Base-by-base conservation (phyloP, 2,329 filamentous ascomycete genomes). In the Bipolaris gigantea region DNA sequence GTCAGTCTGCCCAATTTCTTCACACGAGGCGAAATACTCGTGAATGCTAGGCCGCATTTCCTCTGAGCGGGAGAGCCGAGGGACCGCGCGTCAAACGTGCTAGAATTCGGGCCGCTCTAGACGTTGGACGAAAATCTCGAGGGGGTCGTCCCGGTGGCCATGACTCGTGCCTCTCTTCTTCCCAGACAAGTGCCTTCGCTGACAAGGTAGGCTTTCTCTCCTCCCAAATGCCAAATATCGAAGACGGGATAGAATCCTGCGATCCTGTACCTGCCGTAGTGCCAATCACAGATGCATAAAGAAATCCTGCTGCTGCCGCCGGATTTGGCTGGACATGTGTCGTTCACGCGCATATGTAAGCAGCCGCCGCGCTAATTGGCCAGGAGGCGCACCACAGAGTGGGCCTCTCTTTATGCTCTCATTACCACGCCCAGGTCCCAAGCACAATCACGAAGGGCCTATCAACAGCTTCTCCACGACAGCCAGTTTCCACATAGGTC, bases 71-170 rank as follows among this genome's bases (percentile, higher is more conserved):
- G 46, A 36, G 46, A 36, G 11, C 15, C 7, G 46, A 25, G 42
- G 48, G 51, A 53, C 46, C 25, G 33, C 18, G 35, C 33, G 25
- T 45, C 11, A 40, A 50, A 21, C 16, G 40, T 40, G 21, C 15
- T 43, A 16, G 43, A 15, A 46, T 46, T 48, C 46, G 46, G 46
- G 18, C 46, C 46, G 46, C 43, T 16, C 13, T 10, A 9, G 19
- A 25, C 43, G 30, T 35, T 46, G 19, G 33, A 25, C 13, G 43
- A 32, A 32, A n/a, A 27, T 27, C 32, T 25, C 6, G 21, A 27
- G 40, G 40, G n/a, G n/a, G 40, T 15, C 33, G 42, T 45, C 27
- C 32, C 32, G 32, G 10, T 23, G 5, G 32, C 32, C n/a, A 35
- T 32, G 43, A 35, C 42, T 23, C 32, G 42, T 11, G 15, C 5